A percentile compares a stretch with the other conserved stretches of the same genome.
These are phyloP conservation scores for Lyophyllum atratum DNA, from an alignment of 768 basidiomycete species.

Conservation along the genomic window DNA sequence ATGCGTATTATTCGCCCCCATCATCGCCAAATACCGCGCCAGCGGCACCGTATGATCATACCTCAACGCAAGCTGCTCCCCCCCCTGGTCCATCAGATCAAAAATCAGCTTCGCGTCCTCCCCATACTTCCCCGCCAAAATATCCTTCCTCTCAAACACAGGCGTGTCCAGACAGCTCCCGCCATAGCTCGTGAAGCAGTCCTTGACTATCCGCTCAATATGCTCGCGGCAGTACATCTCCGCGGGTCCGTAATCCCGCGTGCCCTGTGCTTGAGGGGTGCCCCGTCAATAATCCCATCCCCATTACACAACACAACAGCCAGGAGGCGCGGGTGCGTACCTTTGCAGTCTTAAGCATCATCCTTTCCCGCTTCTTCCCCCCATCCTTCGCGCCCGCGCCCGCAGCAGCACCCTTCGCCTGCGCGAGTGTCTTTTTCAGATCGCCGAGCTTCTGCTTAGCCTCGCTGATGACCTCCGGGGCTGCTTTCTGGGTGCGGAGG, in stretches of 20 bases:
- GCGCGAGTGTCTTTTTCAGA: slow-evolving; percentile 57
- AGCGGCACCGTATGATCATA: slow-evolving; percentile 98
- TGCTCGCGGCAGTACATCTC: slow-evolving; percentile 92
- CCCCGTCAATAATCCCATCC: background rate
- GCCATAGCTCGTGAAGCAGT: slow-evolving; percentile 86
- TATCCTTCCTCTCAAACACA: slow-evolving; percentile 96
- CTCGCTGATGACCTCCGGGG: slow-evolving; percentile 53
- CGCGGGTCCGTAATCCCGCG: slow-evolving; percentile 88
- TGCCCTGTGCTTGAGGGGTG: slow-evolving; percentile 60
- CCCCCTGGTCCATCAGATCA: slow-evolving; percentile 96
- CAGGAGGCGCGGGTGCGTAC: slow-evolving; percentile 47
- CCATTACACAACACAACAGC: background rate
- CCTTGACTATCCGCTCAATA: slow-evolving; percentile 86
- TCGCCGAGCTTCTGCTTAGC: slow-evolving; percentile 72
- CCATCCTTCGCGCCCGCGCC: slow-evolving; percentile 38
- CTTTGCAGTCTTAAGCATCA: slow-evolving; percentile 94
- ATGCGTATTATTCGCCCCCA: slow-evolving; percentile 71
- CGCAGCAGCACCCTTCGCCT: slow-evolving; percentile 37
- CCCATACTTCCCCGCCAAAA: slow-evolving; percentile 95
- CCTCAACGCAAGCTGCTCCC: slow-evolving; percentile 90
- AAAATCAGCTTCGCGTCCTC: slow-evolving; percentile 98
- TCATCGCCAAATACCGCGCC: slow-evolving; percentile 94
- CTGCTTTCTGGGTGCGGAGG: slow-evolving; percentile 57
- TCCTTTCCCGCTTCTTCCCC: slow-evolving; percentile 58
- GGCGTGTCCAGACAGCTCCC: slow-evolving; percentile 95